phyloP scores from a whole-genome alignment of 805 yeast genomes.

The Candida schatavii region DNA sequence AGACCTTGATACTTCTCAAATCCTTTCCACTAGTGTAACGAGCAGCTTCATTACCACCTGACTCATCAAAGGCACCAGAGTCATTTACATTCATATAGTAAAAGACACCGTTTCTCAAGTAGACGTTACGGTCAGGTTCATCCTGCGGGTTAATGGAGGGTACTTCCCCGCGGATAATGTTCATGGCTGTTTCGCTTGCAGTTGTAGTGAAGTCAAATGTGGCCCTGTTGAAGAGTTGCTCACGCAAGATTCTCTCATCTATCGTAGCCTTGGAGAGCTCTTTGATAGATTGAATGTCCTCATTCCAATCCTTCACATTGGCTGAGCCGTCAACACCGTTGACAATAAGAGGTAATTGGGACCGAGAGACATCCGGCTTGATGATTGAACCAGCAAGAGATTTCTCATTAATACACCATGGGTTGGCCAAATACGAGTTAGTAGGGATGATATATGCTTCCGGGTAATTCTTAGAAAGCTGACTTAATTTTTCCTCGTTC shows the following conservation, averaged over 20 bases:
- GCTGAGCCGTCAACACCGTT: constrained; percentile 63
- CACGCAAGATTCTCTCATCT: constrained; percentile 70
- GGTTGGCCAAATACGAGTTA: constrained; percentile 58
- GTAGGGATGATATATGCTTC: constrained; percentile 62
- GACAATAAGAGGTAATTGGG: constrained; percentile 52
- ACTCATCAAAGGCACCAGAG: constrained; percentile 56
- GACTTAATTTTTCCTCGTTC: constrained; percentile 46
- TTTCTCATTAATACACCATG: constrained; percentile 64
- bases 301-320: constrained; percentile 77
- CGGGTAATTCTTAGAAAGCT: constrained; percentile 37
- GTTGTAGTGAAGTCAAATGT: constrained; percentile 72
- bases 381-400: constrained; percentile 12
- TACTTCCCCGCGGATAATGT: constrained; percentile 70
- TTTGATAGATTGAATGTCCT: constrained; percentile 78
- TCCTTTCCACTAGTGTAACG: constrained; percentile 79
- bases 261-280: constrained; percentile 62
- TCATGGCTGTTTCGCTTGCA: constrained; percentile 78
- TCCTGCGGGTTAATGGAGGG: constrained; percentile 81
- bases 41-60: constrained; percentile 86
- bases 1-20: constrained; percentile 62
- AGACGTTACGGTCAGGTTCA: constrained; percentile 58
- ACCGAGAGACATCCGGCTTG: constrained; percentile 56
- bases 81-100: constrained; percentile 73
- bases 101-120: constrained; percentile 77
- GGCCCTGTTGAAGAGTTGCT: constrained; percentile 67